Evolutionary conservation across 2,329 filamentous ascomycete genomes (phyloP), one percentile per base, ranked within the genome.

Genomic region (Exophiala sp.): DNA sequence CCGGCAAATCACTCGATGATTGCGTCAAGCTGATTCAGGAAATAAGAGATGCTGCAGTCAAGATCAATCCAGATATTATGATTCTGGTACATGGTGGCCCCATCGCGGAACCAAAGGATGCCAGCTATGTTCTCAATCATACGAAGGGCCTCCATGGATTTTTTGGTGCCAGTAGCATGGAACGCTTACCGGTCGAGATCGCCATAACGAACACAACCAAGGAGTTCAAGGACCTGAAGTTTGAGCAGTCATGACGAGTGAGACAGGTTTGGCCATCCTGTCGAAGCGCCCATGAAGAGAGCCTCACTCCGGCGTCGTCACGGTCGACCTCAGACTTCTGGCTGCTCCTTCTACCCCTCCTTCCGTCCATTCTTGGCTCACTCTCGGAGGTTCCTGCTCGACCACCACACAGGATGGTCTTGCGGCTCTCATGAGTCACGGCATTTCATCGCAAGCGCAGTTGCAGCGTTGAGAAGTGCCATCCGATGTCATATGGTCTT

Each of bases 81-180:
- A 79, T 88, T 14, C 65, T 88, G n/a, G 87, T 85, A 57, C 85
- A 88, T 65, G 86, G 85, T 0, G 85, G 85, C 0, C 85, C 85
- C 0, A 85, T 89, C 58, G 83, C 84, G 3, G 75, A 75, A 47
- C 82, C 83, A 0, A 71, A 81, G 43, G 84, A 88, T 66, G 85
- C 85, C 0, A 72, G 79, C 59, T 86, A 82, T 65, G 78, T 88
- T 8, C 72, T 88, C 29, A 73, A 73, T 18, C 71, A 78, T 60
- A 85, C 82, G 1, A 77, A 74, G 36, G 85, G 84, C 0, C 72
- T 88, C n/a, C 84, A 88, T 69, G 85, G 86, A 0, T 88, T 89
- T 67, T 88, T 83, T 62, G 86, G 85, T 0, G 86, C 85, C 9
- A 87, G 83, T 57, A 83, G 80, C 50, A 86, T 88, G 81, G 85